A percentile compares a stretch with the other conserved stretches of the same genome.
Evolutionary conservation across 2,329 filamentous ascomycete species (phyloP).

Genomic region (Fusarium algeriense): DNA sequence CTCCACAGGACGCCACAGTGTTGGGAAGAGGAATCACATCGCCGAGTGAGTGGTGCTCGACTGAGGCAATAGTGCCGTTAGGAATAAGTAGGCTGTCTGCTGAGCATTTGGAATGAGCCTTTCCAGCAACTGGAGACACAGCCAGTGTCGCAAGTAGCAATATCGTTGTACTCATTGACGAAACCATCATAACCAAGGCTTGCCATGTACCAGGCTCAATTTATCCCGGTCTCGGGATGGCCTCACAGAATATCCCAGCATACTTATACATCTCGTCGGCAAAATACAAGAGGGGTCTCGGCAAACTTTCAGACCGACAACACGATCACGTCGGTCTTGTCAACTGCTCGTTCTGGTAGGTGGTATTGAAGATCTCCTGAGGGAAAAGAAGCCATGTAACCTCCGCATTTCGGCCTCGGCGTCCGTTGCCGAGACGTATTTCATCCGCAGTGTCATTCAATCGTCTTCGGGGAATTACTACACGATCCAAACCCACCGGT

Average conservation of each 20-base stretch:
- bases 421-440: not conserved
- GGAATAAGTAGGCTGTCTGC: not conserved
- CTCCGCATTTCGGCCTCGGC: conserved; percentile 19
- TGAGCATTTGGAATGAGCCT: not conserved
- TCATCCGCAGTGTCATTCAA: not conserved
- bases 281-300: conserved; percentile 8
- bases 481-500: not conserved
- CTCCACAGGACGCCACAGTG: conserved; percentile 7
- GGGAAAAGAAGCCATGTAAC: not conserved
- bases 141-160: not conserved
- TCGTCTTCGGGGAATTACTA: not conserved
- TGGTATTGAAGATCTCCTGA: not conserved
- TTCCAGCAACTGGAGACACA: not conserved
- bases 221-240: too few species aligned
- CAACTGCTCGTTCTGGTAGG: not conserved
- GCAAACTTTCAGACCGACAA: not conserved
- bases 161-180: not conserved
- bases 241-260: too few species aligned
- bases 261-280: conserved; percentile 1
- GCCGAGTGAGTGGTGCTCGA: not conserved
- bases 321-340: not conserved
- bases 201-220: not conserved
- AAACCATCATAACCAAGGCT: not conserved
- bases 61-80: not conserved
- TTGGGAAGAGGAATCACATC: conserved; percentile 5